Percentiles rank a stretch among this genome's conserved stretches.
phyloP scores from a whole-genome alignment of 2,329 filamentous ascomycete genomes.

The Alternaria brassicae region DNA sequence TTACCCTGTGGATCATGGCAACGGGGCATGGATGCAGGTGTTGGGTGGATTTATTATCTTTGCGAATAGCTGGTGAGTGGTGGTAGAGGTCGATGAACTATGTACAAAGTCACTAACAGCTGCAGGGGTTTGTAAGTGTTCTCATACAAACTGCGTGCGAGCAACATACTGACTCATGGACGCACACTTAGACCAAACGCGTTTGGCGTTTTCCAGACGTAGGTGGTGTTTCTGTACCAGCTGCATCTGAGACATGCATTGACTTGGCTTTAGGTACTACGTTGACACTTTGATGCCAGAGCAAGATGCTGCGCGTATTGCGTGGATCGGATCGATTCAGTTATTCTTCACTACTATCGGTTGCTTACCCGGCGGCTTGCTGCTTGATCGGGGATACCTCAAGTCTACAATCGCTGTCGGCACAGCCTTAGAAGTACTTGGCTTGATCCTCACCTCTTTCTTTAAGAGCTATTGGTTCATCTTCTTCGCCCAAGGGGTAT shows the following conservation, averaged over 20 bases:
- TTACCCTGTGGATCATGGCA: constrained; percentile 38
- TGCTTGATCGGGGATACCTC: constrained; percentile 45
- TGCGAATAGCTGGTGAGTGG: constrained; percentile 48
- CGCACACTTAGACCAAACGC: constrained; percentile 26
- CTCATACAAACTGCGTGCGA: too few relatives aligned
- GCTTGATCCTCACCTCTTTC: constrained; percentile 25
- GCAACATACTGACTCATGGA: too few relatives aligned
- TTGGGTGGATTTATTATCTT: constrained; percentile 53
- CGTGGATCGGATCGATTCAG: constrained; percentile 50
- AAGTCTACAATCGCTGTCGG: constrained; percentile 40
- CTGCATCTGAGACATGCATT: too few relatives aligned
- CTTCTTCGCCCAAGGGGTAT: constrained; percentile 45
- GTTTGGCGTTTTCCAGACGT: constrained; percentile 46
- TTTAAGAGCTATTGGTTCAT: constrained; percentile 32
- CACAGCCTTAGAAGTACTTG: constrained; percentile 34
- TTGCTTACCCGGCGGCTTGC: constrained; percentile 37
- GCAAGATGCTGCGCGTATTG: constrained; percentile 32
- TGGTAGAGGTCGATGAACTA: neutral
- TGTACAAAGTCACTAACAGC: constrained; percentile 38
- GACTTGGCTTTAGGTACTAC: constrained; percentile 23
- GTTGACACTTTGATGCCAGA: constrained; percentile 21
- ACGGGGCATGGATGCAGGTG: constrained; percentile 54
- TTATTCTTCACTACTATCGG: constrained; percentile 45
- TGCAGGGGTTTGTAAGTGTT: constrained; percentile 29
- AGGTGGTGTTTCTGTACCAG: too few relatives aligned